These are phyloP conservation scores for Didymella arachidicola DNA, from an alignment of 2,329 filamentous ascomycete species.

Conservation along the genomic window DNA sequence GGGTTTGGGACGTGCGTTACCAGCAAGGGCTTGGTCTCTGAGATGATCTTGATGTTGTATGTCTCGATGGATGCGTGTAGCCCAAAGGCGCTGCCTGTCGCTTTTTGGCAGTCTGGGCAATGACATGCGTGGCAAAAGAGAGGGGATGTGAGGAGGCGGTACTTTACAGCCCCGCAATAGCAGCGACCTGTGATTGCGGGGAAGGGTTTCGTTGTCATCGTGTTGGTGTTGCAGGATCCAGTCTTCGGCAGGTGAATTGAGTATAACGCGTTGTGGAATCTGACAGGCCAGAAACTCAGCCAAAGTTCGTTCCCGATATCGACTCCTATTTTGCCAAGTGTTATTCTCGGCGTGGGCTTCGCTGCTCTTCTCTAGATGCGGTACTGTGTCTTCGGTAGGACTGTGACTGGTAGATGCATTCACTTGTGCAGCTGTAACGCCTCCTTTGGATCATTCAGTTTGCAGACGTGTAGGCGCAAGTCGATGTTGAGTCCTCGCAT, in stretches of 20 bases:
- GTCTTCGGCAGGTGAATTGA: too few species aligned
- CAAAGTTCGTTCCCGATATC: background rate
- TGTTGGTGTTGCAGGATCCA: background rate
- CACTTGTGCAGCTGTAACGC: too few species aligned
- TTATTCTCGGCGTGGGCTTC: background rate
- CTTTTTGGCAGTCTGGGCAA: slow-evolving; percentile 41
- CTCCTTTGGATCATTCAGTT: background rate
- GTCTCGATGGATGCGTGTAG: slow-evolving; percentile 36
- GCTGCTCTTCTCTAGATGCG: background rate
- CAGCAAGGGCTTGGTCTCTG: slow-evolving; percentile 21
- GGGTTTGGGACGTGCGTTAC: slow-evolving; percentile 1
- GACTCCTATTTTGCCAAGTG: background rate
- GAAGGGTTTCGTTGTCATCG: slow-evolving; percentile 31
- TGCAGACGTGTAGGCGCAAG: background rate
- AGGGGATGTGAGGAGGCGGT: slow-evolving; percentile 39
- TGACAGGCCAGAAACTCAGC: too few species aligned
- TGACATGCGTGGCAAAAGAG: slow-evolving; percentile 45
- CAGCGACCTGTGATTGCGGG: slow-evolving; percentile 43
- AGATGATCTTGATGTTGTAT: slow-evolving; percentile 32
- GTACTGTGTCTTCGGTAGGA: background rate
- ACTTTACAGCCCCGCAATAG: slow-evolving; percentile 34
- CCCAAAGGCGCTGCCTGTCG: slow-evolving; percentile 36
- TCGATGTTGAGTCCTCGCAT: background rate
- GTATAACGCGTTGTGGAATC: too few species aligned
- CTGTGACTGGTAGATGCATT: too few species aligned